Evolutionary conservation across 257 asterid species (phyloP).

Genomic region (Penstemon eatonii): DNA sequence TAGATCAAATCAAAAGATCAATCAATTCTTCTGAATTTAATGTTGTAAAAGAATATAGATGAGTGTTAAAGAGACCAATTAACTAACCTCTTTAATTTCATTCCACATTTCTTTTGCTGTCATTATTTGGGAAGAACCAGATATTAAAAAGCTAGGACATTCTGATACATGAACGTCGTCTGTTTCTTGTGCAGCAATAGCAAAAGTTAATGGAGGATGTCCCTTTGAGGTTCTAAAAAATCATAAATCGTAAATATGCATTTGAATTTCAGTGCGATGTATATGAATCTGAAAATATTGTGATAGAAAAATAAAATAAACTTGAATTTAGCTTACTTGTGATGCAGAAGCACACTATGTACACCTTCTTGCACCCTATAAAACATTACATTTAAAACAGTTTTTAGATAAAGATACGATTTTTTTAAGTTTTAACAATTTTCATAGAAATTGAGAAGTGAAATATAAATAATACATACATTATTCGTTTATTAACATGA

Average conservation of each 20-base stretch:
- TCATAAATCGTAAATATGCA: constrained; percentile 1
- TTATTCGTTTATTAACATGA: constrained; percentile 31
- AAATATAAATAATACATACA: constrained; percentile 16
- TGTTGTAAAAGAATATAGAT: background rate
- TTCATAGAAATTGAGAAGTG: constrained; percentile 1
- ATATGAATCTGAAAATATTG: background rate
- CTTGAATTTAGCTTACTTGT: constrained; percentile 48
- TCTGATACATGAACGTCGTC: constrained; percentile 60
- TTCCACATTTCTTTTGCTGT: constrained; percentile 77
- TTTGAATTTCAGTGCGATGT: background rate
- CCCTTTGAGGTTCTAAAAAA: constrained; percentile 52
- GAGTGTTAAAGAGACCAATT: background rate
- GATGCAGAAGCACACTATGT: constrained; percentile 71
- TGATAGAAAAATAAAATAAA: background rate
- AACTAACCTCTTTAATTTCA: constrained; percentile 69
- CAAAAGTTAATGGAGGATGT: constrained; percentile 66
- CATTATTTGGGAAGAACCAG: constrained; percentile 55
- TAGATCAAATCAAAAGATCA: background rate
- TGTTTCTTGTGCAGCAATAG: constrained; percentile 75
- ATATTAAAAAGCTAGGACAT: constrained; percentile 67
- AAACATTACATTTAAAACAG: background rate
- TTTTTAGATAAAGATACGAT: background rate
- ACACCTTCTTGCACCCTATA: constrained; percentile 35
- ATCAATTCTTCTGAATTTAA: background rate
- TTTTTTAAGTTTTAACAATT: background rate